These are phyloP conservation scores for Logfia minima DNA, from an alignment of 129 eudicot genomes.

Conservation along the genomic window DNA sequence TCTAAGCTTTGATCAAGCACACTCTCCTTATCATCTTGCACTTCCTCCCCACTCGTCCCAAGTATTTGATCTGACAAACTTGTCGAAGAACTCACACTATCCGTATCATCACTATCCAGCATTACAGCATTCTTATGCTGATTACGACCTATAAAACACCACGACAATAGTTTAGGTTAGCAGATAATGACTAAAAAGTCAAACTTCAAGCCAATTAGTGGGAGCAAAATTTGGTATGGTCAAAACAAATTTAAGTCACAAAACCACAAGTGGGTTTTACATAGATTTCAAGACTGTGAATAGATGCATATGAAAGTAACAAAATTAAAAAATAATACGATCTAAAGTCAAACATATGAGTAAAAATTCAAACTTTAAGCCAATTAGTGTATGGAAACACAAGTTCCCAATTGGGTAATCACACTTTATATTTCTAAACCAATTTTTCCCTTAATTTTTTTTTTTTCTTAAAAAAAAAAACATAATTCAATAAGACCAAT, in stretches of 20 bases:
- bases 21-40: slow-evolving; percentile 59
- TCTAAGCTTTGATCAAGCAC: slow-evolving; percentile 74
- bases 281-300: neutral
- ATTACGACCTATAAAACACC: slow-evolving; percentile 50
- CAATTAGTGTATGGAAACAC: neutral
- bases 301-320: neutral
- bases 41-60: slow-evolving; percentile 48
- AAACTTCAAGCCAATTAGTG: neutral
- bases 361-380: slow-evolving; percentile 15
- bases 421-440: no score
- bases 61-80: slow-evolving; percentile 51
- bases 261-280: neutral
- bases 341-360: neutral
- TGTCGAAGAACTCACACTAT: slow-evolving; percentile 78
- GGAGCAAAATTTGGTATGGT: neutral
- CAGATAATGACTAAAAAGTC: neutral
- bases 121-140: slow-evolving; percentile 73
- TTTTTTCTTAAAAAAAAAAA: no score
- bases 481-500: neutral
- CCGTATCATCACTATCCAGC: slow-evolving; percentile 80
- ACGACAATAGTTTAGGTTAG: neutral
- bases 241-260: neutral
- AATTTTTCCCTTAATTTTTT: no score
- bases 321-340: neutral
- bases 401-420: slow-evolving; percentile 6